Evolutionary conservation across 73 alveolate species (phyloP), one percentile per base, ranked within the genome.

Genomic region (Uronychia setigera): DNA sequence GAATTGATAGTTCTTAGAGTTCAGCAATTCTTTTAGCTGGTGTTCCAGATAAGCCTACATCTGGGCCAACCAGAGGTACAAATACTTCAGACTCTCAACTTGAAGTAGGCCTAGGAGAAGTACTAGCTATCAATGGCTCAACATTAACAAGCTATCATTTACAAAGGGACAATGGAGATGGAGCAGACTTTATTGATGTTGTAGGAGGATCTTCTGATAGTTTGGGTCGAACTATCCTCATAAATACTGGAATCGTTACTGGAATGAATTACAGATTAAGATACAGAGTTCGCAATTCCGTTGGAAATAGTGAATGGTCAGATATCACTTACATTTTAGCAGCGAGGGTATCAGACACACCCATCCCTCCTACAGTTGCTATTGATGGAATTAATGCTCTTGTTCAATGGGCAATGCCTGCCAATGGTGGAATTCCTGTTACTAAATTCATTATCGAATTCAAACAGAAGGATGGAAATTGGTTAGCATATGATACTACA

Each of bases 141-240:
- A 82, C 79, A 27, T 80, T 90, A 9, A 33, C 30, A 0, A 59
- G 87, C 80, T 90, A 90, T 74, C 85, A 86, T 25, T 32, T 90
- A 60, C 76, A 90, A 58, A 85, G 84, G 83, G 95, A 90, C 60
- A 76, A 90, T 80, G 95, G 95, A 0, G 80, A 80, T 26, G 95
- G 95, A 32, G 95, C 92, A 30, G 85, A 81, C 59, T 90, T 90
- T 82, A 29, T 34, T 0, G 29, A 58, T 30, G 58, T 90, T 19
- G 60, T 31, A 26, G 92, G 96, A 11, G 89, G 84, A 9, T 19
- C 82, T 1, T 31, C 76, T 1, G 60, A 91, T 75, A 60, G 90
- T 26, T 82, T 91, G 19, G 88, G 59, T 28, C 85, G 92, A 11
- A 77, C 93, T 11, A 83, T 31, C 83, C 80, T 87, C 0, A 80